Evolutionary conservation across 306 rosid genomes (phyloP), one percentile per base, ranked within the genome.

Genomic region (Begonia fuchsioides): DNA sequence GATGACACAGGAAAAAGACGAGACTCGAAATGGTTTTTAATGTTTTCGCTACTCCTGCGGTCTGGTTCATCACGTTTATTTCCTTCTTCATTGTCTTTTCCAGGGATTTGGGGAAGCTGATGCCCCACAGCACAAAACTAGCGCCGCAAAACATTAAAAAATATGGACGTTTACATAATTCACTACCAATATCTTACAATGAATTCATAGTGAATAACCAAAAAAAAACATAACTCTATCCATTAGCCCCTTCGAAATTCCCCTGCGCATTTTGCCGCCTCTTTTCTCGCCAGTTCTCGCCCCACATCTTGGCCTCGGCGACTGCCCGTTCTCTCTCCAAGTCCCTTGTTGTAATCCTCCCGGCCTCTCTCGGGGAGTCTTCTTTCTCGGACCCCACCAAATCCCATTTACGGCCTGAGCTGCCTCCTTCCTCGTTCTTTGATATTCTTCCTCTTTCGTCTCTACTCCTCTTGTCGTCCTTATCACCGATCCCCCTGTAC

Each of bases 221-320:
- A 26, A 26, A 26, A n/a, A 26, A 26, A 53, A n/a, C 15, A n/a
- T 18, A 17, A 52, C 56, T 64, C 59, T 75, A 76, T 7, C 63
- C 59, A 14, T 71, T 81, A 15, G 75, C 58, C 18, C 70, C 93
- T 51, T 86, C 94, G 63, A 82, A 81, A 71, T 76, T 86, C 35
- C 79, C 83, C 48, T 70, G 74, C 57, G 66, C 74, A 53, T 65
- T 70, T 67, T 76, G 83, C 43, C 87, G 62, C 59, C 95, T 67
- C 57, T 86, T 76, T 49, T 86, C 93, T 54, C 95, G 77, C 88
- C 69, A 78, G 66, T 86, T 86, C 75, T 85, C 93, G 50, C 93
- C 95, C 95, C 95, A 86, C 88, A 76, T 71, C 75, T 81, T 86
- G 19, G 95, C 95, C 70, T 86, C 95, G 12, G 95, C 95, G 32